Evolutionary conservation across 495 filamentous ascomycete genomes (phyloP), one percentile per base, ranked within the genome.

Genomic region (Cladorrhinum samala): DNA sequence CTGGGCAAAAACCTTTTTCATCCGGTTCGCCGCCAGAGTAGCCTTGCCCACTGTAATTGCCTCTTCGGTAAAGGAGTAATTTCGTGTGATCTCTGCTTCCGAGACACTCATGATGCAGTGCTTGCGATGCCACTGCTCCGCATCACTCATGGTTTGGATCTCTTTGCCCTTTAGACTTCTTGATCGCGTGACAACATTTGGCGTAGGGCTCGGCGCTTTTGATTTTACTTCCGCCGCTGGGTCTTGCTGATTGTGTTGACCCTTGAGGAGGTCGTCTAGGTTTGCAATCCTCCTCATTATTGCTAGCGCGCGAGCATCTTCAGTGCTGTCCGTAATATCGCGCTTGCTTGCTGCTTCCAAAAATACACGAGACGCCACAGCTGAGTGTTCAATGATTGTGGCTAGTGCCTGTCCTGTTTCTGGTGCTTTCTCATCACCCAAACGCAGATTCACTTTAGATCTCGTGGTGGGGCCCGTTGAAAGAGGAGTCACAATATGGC

Each of bases 1-100:
- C 54, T 85, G 80, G 1, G 72, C 76, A 13, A 77, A 67, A 20
- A 84, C 56, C 17, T 69, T 67, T 53, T 70, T 74, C 75, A 83
- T 77, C 5, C 78, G 76, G 9, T 64, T 65, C 9, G 43, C 36
- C 1, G 23, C 30, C 7, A 46, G 33, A 2, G 9, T 39, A 2
- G 17, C 1, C 2, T 27, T 25, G 2, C 51, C 50, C 1, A 50
- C n/a, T 2, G 13, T 17, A 11, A 7, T 18, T 0, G 68, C 66
- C 2, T 65, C 48, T 1, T 36, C 19, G 2, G 50, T 46, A 38
- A 40, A 70, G 18, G 16, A 18, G 46, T 67, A 69, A 7, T 25
- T 17, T 1, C 53, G 17, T n/a, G 69, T 21, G 9, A 78, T 64
- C 8, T 16, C 21, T 7, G 71, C 67, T 53, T 78, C 76, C 1